phyloP scores from a whole-genome alignment of 176 grass and related monocot genomes.

The Carex littledalei region DNA sequence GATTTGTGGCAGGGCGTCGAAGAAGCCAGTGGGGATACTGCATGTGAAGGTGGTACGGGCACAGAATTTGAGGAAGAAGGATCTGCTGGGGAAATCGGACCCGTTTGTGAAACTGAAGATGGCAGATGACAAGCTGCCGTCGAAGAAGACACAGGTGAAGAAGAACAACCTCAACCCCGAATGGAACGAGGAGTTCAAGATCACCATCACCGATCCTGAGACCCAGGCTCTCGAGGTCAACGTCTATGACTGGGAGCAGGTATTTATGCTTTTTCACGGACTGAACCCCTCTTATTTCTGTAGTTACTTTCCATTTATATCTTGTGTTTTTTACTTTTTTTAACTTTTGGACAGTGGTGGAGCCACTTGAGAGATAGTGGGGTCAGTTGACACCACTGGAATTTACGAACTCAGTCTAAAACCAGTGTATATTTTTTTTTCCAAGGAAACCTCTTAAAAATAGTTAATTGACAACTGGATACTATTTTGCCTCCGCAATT shows the following conservation, averaged over 20 bases:
- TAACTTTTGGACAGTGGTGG: neutral
- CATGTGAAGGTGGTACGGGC: constrained; percentile 66
- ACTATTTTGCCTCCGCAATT: neutral
- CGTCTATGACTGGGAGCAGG: constrained; percentile 93
- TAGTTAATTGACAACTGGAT: neutral
- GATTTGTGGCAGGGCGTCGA: constrained; percentile 55
- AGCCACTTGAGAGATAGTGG: neutral
- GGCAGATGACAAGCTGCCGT: constrained; percentile 68
- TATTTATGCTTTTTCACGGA: constrained; percentile 19
- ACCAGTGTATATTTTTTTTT: neutral
- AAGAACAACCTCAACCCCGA: constrained; percentile 83
- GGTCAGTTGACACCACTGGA: neutral
- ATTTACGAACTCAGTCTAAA: neutral
- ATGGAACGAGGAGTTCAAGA: constrained; percentile 86
- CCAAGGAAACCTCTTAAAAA: neutral
- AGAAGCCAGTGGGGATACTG: constrained; percentile 82
- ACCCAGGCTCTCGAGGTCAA: constrained; percentile 58
- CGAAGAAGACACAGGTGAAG: constrained; percentile 86
- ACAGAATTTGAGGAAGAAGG: constrained; percentile 73
- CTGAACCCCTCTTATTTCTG: neutral
- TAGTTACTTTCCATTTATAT: constrained; percentile 13
- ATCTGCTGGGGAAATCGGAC: constrained; percentile 92
- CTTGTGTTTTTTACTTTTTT: neutral
- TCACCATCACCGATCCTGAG: constrained; percentile 79
- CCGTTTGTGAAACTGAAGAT: constrained; percentile 92